Conservation (phyloP, 139 green algal species). For the Chlamydomonas sphaeroides region DNA sequence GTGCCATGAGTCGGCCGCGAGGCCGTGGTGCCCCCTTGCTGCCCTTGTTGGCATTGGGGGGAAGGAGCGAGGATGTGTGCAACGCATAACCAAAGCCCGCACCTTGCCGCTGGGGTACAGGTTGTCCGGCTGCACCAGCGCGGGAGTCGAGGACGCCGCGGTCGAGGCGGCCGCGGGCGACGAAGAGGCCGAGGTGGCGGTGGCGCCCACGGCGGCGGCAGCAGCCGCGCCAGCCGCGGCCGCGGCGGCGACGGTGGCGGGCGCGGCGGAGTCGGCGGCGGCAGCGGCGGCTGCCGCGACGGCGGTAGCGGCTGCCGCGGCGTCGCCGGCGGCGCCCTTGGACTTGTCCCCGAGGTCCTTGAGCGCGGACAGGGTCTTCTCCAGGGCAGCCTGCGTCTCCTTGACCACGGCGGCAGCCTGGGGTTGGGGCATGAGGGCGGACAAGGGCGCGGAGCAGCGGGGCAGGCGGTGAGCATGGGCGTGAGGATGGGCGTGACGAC, state of each 20-base stretch:
- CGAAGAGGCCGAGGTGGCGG: neutral
- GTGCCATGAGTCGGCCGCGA: no score
- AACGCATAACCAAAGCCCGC: no score
- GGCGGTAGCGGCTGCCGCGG: neutral
- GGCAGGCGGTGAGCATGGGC: no score
- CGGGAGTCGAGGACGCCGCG: neutral
- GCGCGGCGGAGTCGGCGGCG: neutral
- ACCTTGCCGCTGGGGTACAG: no score
- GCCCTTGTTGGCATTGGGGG: no score
- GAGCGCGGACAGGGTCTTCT: conserved; percentile 64
- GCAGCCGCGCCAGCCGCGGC: neutral
- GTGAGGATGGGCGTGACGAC: no score
- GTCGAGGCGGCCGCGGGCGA: conserved; percentile 2
- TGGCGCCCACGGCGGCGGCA: neutral
- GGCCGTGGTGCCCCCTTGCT: no score
- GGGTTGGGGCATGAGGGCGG: neutral
- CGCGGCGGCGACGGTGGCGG: neutral
- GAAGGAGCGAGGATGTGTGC: no score
- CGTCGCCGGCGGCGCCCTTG: neutral
- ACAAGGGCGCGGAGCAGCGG: no score
- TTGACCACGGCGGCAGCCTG: conserved; percentile 54
- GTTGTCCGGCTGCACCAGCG: conserved; percentile 15
- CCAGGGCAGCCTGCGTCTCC: conserved; percentile 70
- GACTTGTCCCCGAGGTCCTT: conserved; percentile 16
- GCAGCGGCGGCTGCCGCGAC: neutral